Base-by-base conservation (phyloP, 768 basidiomycete genomes). In the Chalciporus sphaerocephalus region DNA sequence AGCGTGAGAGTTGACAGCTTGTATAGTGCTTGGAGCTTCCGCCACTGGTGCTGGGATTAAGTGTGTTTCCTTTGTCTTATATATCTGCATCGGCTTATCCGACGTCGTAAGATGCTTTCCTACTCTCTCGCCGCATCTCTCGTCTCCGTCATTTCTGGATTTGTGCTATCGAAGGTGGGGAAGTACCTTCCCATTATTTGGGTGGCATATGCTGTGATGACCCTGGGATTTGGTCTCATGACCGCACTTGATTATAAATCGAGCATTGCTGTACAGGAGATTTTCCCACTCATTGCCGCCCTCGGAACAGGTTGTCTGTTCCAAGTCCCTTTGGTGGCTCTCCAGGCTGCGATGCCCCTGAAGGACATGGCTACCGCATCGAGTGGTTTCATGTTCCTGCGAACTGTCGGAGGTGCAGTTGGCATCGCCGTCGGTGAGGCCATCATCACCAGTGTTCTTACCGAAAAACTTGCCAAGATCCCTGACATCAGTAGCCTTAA, bases 331-430 rank as follows among this genome's bases (percentile, higher is more conserved):
- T 65, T 87, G 24, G 83, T 87, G 48, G 83, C 74, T 9, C 65
- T 91, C n/a, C 88, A 91, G 65, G 85, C 86, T 4, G 81, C 87
- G 2, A 91, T 91, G 87, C 88, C 88, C 1, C 59, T 87, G 22
- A 81, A 80, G 53, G 86, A 89, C 52, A 89, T 91, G 86, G 87
- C 87, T 1, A 87, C 87, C 3, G 81, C 78, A 42, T 87, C 88
- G 0, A 69, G 75, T 0, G 79, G 84, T 0, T 84, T 83, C 53
- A 78, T 76, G n/a, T 82, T 92, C 56, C 68, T 90, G 50, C 73
- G 83, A 52, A 79, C 77, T 6, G 61, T 87, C 30, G 86, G 85
- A 7, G 85, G 82, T n/a, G 85, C 85, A 1, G 70, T 87, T 30
- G 84, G 84, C 13, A 79, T 89, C 38, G 75, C 85, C 0, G 62